phyloP scores from a whole-genome alignment of 148 eudicot species.

The Rheum nobile region DNA sequence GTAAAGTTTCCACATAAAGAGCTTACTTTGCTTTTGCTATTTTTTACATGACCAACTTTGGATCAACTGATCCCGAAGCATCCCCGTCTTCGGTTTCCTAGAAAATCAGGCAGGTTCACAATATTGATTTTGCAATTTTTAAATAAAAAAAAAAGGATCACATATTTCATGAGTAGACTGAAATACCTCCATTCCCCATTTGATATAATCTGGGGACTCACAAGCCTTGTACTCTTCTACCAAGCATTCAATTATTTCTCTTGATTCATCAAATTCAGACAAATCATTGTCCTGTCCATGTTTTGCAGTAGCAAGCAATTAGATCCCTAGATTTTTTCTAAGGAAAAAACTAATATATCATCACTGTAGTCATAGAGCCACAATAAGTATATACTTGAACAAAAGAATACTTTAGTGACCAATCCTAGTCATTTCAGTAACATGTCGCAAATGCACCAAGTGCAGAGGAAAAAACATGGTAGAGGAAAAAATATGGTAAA shows the following conservation, averaged over 20 bases:
- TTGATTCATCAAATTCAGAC: conserved; percentile 95
- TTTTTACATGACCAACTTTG: conserved; percentile 42
- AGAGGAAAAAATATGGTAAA: not conserved
- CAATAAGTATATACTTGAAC: no score
- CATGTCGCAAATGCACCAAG: no score
- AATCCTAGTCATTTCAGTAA: no score
- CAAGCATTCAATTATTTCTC: conserved; percentile 84
- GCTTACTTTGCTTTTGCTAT: not conserved
- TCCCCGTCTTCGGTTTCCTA: conserved; percentile 90
- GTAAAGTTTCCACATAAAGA: not conserved
- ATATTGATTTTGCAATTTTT: not conserved
- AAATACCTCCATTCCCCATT: conserved; percentile 99
- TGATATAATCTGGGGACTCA: conserved; percentile 96
- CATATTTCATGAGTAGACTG: not conserved
- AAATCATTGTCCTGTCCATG: conserved; percentile 86
- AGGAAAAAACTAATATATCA: no score
- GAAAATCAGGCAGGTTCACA: not conserved
- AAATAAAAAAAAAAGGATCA: not conserved
- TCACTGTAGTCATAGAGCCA: no score
- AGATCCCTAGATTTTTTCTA: not conserved
- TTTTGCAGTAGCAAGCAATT: not conserved
- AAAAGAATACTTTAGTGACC: no score
- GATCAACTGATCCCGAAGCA: conserved; percentile 60
- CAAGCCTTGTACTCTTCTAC: conserved; percentile 99
- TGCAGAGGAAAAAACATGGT: no score